Evolutionary conservation across 2,329 filamentous ascomycete species (phyloP), one percentile per base, ranked within the genome.

Genomic region (Epichloe elymi): DNA sequence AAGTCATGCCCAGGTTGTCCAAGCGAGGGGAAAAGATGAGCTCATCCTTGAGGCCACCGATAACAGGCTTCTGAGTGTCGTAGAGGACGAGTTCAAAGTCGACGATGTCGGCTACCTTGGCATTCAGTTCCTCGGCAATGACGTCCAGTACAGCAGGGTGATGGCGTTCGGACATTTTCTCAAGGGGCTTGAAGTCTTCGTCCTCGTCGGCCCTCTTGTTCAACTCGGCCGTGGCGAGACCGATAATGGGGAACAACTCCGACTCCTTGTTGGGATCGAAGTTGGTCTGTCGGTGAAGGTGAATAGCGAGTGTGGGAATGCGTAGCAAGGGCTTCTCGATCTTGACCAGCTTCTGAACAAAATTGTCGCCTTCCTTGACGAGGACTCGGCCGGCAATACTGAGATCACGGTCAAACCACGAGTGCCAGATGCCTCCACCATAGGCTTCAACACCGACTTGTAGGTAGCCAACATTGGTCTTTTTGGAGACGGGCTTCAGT

Each of bases 21-120:
- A 98, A 78, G 44, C 93, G 83, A n/a, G 90, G 82, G 3, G 91
- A 95, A 72, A 91, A 96, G 70, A 98, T 87, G 65, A 98, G 86
- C 68, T 98, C 93, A 62, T 96, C 85, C 65, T 87, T 85, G 58
- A 98, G 71, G 37, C 93, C 93, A 53, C 93, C 93, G 15, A 98
- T 78, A 63, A 83, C 87, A 1, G 90, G 81, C 63, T 91, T 86
- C 63, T 98, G 93, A 10, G 89, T 94, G 66, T 98, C 93, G 69
- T 95, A 98, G 41, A 98, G 82, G n/a, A 96, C 80, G 60, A 96
- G 80, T 71, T 98, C 93, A 60, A 98, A 98, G 69, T 98, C 93
- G 46, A 93, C 73, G 17, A 98, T 78, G 53, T 90, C 82, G 3
- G 80, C 72, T 0, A 85, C 75, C 17, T 79, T 69, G 36, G 86